Base-by-base conservation (phyloP, 306 rosid genomes). In the Dicorynia guianensis region DNA sequence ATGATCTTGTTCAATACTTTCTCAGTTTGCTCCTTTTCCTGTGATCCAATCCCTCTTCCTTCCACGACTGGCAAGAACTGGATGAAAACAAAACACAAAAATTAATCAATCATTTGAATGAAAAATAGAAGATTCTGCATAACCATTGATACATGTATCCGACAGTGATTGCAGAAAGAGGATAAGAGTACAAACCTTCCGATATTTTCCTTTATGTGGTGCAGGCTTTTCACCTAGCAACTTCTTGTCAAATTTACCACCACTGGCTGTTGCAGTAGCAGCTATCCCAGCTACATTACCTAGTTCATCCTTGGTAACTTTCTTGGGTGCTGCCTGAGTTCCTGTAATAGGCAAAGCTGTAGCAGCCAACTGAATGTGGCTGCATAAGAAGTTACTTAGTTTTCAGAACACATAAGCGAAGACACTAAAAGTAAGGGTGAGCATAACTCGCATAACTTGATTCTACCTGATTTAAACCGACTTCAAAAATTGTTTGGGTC, bases 331-430 rank as follows among this genome's bases (percentile, higher is more conserved):
- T 60, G 92, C 92, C 71, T 85, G 91, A 55, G 88, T 85, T 84
- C 97, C 97, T n/a, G 96, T 95, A 75, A 95, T 95, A 40, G 99
- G 97, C 90, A 95, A 85, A 64, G 93, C 81, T 64, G 92, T 92
- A 5, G 97, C 99, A 71, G 97, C 97, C 77, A 95, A 81, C 78
- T 90, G 97, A 76, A 95, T 71, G 79, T 92, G 99, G 83, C 97
- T 92, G 93, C 87, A 82, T 18, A 69, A 12, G 19, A 50, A 61
- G 46, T 72, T 62, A 25, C 15, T 77, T 71, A 75, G 48, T 72
- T 56, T 42, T 69, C 84, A 77, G 25, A 62, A 64, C 39, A 19
- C 30, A 52, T 14, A 35, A 65, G 33, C 48, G 61, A 63, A 19
- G 54, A 30, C 36, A 50, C 25, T n/a, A n/a, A n/a, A n/a, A n/a